A percentile compares a stretch with the other conserved stretches of the same genome.
Evolutionary conservation across 2,329 filamentous ascomycete genomes (phyloP).

Genomic region (Fusarium xyrophilum): DNA sequence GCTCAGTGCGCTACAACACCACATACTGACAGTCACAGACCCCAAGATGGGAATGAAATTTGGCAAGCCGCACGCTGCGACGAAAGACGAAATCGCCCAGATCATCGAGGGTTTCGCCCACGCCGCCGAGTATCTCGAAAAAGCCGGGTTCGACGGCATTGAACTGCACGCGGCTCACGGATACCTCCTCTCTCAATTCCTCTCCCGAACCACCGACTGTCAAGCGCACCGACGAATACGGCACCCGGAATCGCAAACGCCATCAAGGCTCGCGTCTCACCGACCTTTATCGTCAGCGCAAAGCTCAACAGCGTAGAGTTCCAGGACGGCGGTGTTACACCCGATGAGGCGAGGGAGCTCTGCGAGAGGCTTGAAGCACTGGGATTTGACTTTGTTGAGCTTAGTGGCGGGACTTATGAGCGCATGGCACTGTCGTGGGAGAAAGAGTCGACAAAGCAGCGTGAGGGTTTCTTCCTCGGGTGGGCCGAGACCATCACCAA

Average conservation of each 20-base stretch:
- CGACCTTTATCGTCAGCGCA: slow-evolving; percentile 55
- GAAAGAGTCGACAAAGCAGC: slow-evolving; percentile 60
- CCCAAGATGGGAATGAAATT: slow-evolving; percentile 43
- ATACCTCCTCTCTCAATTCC: slow-evolving; percentile 61
- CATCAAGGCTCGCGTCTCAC: slow-evolving; percentile 43
- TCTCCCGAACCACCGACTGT: slow-evolving; percentile 57
- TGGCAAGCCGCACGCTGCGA: slow-evolving; percentile 61
- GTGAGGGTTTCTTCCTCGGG: slow-evolving; percentile 66
- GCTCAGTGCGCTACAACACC: not conserved
- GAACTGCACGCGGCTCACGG: slow-evolving; percentile 62
- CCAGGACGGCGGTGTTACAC: slow-evolving; percentile 58
- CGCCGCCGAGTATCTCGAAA: slow-evolving; percentile 66
- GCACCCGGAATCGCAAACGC: slow-evolving; percentile 53
- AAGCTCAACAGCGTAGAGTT: slow-evolving; percentile 66
- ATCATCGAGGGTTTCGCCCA: slow-evolving; percentile 67
- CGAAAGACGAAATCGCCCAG: slow-evolving; percentile 61
- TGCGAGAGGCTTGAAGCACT: slow-evolving; percentile 55
- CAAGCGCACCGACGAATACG: slow-evolving; percentile 59
- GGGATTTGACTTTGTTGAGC: slow-evolving; percentile 64
- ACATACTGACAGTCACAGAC: not conserved
- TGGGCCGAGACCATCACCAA: slow-evolving; percentile 61
- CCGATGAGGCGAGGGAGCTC: slow-evolving; percentile 58
- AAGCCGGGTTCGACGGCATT: slow-evolving; percentile 65
- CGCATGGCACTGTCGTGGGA: slow-evolving; percentile 56
- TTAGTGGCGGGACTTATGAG: slow-evolving; percentile 67